These are phyloP conservation scores for Boechera stricta DNA, from an alignment of 345 rosid species.

Conservation along the genomic window DNA sequence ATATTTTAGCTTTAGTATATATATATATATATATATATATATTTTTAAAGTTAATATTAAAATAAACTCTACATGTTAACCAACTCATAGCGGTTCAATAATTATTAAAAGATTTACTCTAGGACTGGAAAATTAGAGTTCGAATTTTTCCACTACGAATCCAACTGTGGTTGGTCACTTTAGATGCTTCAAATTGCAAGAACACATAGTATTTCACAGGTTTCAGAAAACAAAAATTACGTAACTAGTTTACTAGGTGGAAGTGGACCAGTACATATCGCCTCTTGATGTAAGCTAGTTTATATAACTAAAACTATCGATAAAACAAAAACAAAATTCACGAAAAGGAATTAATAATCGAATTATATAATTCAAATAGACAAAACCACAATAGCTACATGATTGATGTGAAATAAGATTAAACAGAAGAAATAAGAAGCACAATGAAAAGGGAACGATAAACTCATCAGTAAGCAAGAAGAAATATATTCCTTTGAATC, in stretches of 20 bases:
- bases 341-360: neutral
- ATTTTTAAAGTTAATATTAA: neutral
- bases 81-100: neutral
- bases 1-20: neutral
- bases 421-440: conserved; percentile 9
- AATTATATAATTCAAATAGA: neutral
- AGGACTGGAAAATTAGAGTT: neutral
- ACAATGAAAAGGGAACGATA: neutral
- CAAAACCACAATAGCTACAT: neutral
- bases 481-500: neutral
- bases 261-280: neutral
- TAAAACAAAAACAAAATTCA: neutral
- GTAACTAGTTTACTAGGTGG: neutral
- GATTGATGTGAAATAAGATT: neutral
- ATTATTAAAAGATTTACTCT: too few species aligned
- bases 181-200: too few species aligned
- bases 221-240: neutral
- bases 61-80: neutral
- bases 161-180: neutral
- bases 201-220: neutral
- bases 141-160: neutral
- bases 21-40: neutral
- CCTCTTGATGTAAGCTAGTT: neutral
- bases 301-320: neutral
- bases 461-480: conserved; percentile 11